Percentiles rank a stretch among this genome's conserved stretches.
phyloP scores from a whole-genome alignment of 805 yeast species.

The Starmerella apicola region DNA sequence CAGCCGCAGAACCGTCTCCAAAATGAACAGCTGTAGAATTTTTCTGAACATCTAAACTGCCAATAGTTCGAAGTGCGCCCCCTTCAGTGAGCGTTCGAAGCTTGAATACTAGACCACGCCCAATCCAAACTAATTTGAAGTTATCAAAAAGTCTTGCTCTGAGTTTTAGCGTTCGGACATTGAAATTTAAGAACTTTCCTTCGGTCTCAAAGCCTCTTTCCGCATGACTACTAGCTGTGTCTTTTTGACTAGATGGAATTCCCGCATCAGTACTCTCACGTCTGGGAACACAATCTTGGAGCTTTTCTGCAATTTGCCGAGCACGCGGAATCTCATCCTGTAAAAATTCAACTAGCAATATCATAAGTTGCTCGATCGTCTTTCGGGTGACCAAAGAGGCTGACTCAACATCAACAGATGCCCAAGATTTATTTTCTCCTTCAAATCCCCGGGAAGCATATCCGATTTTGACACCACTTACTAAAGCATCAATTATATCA shows the following conservation, averaged over 20 bases:
- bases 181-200: constrained; percentile 12
- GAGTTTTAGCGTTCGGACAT: constrained; percentile 7
- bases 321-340: constrained; percentile 11
- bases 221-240: neutral
- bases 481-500: constrained; percentile 19
- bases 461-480: constrained; percentile 17
- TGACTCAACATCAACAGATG: constrained; percentile 9
- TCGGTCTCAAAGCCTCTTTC: neutral
- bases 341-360: constrained; percentile 8
- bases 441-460: constrained; percentile 12
- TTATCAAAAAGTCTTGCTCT: constrained; percentile 13
- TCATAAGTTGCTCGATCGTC: constrained; percentile 7
- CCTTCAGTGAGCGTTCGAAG: neutral
- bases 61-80: constrained; percentile 2
- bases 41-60: constrained; percentile 8
- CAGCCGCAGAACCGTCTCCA: constrained; percentile 10
- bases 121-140: constrained; percentile 11
- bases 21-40: constrained; percentile 12
- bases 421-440: constrained; percentile 13
- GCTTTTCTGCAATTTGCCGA: neutral
- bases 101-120: constrained; percentile 6
- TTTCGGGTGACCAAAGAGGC: constrained; percentile 16
- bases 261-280: neutral
- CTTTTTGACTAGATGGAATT: neutral
- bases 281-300: neutral